phyloP scores from a whole-genome alignment of 1,284 basidiomycete genomes.

The Trichosporon faecale region DNA sequence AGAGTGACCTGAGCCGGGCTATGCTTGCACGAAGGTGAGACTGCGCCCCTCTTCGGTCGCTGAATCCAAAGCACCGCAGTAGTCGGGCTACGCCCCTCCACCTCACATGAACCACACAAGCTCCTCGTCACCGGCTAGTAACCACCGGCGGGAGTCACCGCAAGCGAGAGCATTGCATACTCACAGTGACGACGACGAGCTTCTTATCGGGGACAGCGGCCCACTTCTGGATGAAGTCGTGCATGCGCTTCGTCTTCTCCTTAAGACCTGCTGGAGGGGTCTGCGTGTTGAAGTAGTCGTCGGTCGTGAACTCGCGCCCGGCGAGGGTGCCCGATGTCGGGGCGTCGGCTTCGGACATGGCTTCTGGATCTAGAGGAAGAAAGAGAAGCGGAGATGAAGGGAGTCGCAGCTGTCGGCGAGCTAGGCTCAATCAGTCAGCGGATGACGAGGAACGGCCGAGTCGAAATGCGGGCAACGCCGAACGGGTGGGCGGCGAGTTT shows the following conservation, averaged over 20 bases:
- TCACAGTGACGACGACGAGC: constrained; percentile 89
- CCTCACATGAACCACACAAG: not conserved
- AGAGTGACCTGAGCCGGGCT: too few species aligned
- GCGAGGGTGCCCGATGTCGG: not conserved
- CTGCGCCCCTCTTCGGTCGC: too few species aligned
- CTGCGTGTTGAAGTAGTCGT: constrained; percentile 82
- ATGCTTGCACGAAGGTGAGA: not conserved
- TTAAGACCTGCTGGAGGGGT: constrained; percentile 67
- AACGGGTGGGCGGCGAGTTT: not conserved
- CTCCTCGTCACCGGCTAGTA: not conserved
- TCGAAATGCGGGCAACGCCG: not conserved
- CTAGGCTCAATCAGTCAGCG: not conserved
- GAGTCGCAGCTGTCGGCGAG: not conserved
- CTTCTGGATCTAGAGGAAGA: not conserved
- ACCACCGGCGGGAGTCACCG: not conserved
- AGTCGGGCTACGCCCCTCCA: not conserved
- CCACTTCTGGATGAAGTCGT: constrained; percentile 65
- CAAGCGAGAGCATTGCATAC: constrained; percentile 40
- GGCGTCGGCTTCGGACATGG: constrained; percentile 10
- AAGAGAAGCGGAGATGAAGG: not conserved
- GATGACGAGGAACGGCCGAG: not conserved
- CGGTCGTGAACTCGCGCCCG: constrained; percentile 64
- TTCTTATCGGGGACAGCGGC: constrained; percentile 65
- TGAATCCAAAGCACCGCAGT: not conserved
- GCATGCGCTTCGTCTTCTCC: constrained; percentile 62